Conservation (phyloP, 108 stramenopile genomes). For the Schizochytrium sp. region DNA sequence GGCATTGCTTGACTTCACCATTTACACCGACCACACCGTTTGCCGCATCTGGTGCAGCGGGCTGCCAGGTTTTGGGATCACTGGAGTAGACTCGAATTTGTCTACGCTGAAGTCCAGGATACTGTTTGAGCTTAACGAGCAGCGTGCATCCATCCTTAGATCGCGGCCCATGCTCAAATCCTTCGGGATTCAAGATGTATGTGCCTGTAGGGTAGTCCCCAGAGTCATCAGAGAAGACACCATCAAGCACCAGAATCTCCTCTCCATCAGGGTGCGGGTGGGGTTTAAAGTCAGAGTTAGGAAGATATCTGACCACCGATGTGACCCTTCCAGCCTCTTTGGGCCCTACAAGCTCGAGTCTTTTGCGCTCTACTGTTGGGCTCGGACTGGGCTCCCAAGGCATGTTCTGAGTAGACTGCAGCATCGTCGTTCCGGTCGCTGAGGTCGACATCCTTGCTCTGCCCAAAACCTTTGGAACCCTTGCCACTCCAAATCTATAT, state of each 20-base stretch:
- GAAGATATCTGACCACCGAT: neutral
- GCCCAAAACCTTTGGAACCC: neutral
- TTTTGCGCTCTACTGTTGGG: conserved; percentile 21
- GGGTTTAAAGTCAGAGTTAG: neutral
- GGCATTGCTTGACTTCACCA: neutral
- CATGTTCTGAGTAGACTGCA: neutral
- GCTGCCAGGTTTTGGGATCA: neutral
- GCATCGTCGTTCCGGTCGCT: neutral
- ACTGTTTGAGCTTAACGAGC: neutral
- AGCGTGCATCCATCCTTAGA: neutral
- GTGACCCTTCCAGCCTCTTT: conserved; percentile 37
- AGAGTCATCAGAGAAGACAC: conserved; percentile 27
- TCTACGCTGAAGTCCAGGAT: neutral
- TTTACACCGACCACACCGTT: neutral
- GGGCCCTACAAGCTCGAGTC: conserved; percentile 13
- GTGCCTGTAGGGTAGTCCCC: conserved; percentile 3
- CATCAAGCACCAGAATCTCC: conserved; percentile 1
- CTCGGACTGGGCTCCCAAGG: conserved; percentile 37
- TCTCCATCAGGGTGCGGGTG: conserved; percentile 11
- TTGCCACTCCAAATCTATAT: neutral
- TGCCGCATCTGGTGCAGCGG: neutral
- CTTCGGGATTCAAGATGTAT: conserved; percentile 11
- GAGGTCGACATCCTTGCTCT: neutral
- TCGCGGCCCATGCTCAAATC: neutral
- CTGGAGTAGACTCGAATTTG: neutral